Evolutionary conservation across 2,329 filamentous ascomycete genomes (phyloP), one percentile per base, ranked within the genome.

Genomic region (Stagonosporopsis vannaccii): DNA sequence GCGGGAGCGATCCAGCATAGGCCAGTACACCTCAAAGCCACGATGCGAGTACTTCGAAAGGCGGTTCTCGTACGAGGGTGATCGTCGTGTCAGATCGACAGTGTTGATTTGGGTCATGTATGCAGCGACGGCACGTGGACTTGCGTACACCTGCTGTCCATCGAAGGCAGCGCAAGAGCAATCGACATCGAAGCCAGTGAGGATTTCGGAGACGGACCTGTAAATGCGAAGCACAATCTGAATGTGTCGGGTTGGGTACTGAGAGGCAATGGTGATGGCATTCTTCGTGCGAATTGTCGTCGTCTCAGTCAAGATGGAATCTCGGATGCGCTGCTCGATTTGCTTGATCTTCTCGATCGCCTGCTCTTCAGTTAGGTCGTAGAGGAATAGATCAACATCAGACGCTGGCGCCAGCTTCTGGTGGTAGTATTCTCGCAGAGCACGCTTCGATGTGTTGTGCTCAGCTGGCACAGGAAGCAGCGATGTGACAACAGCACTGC

Each of bases 161-260:
- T 95, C 87, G 65, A 90, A 96, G 4, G 90, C 91, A 22, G 87
- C 89, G 59, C 91, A 91, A 0, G 90, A 89, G 71, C 89, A 92
- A 71, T 95, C 91, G 44, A 96, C 91, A 66, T 96, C 92, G 65
- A 96, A 96, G 0, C 92, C 92, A 3, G 91, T 92, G 22, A 96
- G 81, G 32, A 96, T 93, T 72, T 96, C 90, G 1, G 90, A 89
- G 41, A 96, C 78, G 0, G 88, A 92, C 68, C 91, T 91, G 79
- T 96, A 96, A 33, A 95, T 86, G 32, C 91, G 88, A 26, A 96
- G 82, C 20, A 96, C 91, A 65, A 96, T 92, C 81, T 94, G 90
- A 3, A 96, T 84, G 71, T 96, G 91, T 2, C 92, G 87, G 32
- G 87, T 91, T 0, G 91, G 92, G 69, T 95, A 93, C 72, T 94